phyloP scores from a whole-genome alignment of 352 stramenopile species.

The Pythium phragmitis region DNA sequence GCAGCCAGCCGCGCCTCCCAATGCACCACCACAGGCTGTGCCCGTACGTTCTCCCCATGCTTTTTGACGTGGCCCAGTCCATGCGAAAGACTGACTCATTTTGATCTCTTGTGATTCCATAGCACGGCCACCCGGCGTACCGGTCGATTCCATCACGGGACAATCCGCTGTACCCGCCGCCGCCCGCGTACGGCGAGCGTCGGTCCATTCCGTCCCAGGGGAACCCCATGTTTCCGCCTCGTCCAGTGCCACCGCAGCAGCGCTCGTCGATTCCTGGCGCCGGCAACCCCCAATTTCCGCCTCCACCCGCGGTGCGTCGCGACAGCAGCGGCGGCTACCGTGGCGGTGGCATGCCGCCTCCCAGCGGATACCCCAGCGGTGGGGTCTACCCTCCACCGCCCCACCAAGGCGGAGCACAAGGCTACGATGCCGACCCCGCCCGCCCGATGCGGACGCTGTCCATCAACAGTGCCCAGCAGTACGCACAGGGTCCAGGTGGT shows the following conservation, averaged over 20 bases:
- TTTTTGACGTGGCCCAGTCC: neutral
- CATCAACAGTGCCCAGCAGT: slow-evolving; percentile 47
- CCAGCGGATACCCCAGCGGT: slow-evolving; percentile 4
- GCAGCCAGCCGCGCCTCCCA: neutral
- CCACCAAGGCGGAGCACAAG: slow-evolving; percentile 8
- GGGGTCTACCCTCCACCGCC: slow-evolving; percentile 20
- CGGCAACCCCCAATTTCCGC: slow-evolving; percentile 59
- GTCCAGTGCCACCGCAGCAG: slow-evolving; percentile 20
- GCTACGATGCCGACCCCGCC: slow-evolving; percentile 29
- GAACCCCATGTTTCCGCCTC: slow-evolving; percentile 74
- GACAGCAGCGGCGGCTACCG: slow-evolving; percentile 41
- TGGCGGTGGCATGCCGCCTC: slow-evolving; percentile 7
- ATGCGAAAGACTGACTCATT: neutral
- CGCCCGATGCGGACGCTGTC: slow-evolving; percentile 61
- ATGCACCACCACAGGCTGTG: neutral
- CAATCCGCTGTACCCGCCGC: slow-evolving; percentile 61
- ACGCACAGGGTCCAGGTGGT: slow-evolving; percentile 24
- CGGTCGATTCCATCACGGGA: slow-evolving; percentile 58
- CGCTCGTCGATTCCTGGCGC: slow-evolving; percentile 51
- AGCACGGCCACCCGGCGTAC: slow-evolving; percentile 31
- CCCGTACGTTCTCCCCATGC: slow-evolving; percentile 3
- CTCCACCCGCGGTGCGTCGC: slow-evolving; percentile 42
- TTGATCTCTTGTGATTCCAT: neutral
- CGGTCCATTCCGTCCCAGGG: slow-evolving; percentile 63
- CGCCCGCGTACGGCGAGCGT: slow-evolving; percentile 46